Evolutionary conservation across 2,329 filamentous ascomycete genomes (phyloP), one percentile per base, ranked within the genome.

Genomic region (Aspergillus brasiliensis): DNA sequence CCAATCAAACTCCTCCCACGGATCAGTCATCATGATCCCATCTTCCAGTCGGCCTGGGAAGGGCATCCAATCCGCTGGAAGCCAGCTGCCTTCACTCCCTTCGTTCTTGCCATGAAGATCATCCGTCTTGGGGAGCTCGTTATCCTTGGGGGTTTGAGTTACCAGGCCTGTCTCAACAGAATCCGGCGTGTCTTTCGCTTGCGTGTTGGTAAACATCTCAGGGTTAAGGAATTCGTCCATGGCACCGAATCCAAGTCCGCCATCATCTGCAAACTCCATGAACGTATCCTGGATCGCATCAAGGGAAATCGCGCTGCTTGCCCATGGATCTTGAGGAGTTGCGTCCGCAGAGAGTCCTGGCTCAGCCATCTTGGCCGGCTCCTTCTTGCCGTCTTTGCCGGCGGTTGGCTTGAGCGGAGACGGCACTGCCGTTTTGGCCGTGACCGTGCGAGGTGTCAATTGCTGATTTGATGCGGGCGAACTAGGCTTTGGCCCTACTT

Each of bases 261-360:
- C 57, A 15, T 73, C 69, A 31, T 71, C 69, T 8, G 66, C 63
- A 19, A 77, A 57, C 44, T 73, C 70, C 27, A 67, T 65, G 60
- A 80, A 80, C 13, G 75, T 70, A 51, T 77, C 69, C 42, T 74
- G 70, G 21, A 80, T 74, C 7, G 69, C 65, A 23, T 77, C 73
- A 11, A 76, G 69, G 27, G 76, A 75, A 27, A 78, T 70, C 27
- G 72, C 66, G 54, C 73, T 75, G 19, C 75, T 69, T 21, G 70
- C 69, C 78, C 77, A 80, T 3, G 68, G 68, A 55, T 78, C 73
- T 60, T 72, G 74, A 8, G 23, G 47, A 5, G 51, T 23, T 11
- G 57, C 34, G 53, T 65, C 65, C 44, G 61, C 51, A 17, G 61
- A 17, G 49, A 56, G 58, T 8, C 53, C 58, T 19, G 65, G 65